Evolutionary conservation across 1,284 basidiomycete species (phyloP).

Genomic region (Retiboletus flavoniger): DNA sequence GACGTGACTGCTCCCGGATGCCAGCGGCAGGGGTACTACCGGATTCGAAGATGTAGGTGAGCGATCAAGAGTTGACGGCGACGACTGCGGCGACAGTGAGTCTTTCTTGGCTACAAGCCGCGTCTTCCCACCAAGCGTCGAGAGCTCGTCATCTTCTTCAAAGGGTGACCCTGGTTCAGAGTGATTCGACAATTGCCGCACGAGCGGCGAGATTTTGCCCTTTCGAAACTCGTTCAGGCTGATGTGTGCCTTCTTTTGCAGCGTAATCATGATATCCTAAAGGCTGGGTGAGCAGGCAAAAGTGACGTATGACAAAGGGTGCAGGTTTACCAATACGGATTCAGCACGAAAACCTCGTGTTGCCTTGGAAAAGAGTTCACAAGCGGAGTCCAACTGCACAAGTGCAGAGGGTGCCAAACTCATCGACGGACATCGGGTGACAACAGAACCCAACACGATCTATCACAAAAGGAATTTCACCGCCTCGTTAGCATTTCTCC

Average conservation of each 20-base stretch:
- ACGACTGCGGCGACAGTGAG: constrained; percentile 46
- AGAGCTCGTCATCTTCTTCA: constrained; percentile 67
- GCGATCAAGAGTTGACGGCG: constrained; percentile 52
- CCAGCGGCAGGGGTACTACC: constrained; percentile 57
- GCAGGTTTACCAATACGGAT: constrained; percentile 59
- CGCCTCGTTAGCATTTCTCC: constrained; percentile 14
- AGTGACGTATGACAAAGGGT: background rate
- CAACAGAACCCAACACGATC: constrained; percentile 78
- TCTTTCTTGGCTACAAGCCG: constrained; percentile 68
- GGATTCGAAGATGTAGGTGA: constrained; percentile 71
- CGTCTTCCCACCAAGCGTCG: constrained; percentile 69
- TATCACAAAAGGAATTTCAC: constrained; percentile 28
- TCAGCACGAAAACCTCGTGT: constrained; percentile 66
- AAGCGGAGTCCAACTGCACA: constrained; percentile 73
- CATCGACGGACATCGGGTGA: constrained; percentile 80
- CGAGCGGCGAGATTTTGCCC: constrained; percentile 50
- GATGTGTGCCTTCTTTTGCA: constrained; percentile 59
- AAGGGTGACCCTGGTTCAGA: constrained; percentile 50
- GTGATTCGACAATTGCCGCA: constrained; percentile 40
- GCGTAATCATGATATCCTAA: constrained; percentile 46
- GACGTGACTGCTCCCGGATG: constrained; percentile 42
- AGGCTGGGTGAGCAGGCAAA: constrained; percentile 9
- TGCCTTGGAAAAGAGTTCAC: constrained; percentile 71
- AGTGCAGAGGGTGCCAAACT: constrained; percentile 76
- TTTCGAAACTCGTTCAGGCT: constrained; percentile 63